Evolutionary conservation across 305 asterid genomes (phyloP), one percentile per base, ranked within the genome.

Genomic region (Solanum hybrid): DNA sequence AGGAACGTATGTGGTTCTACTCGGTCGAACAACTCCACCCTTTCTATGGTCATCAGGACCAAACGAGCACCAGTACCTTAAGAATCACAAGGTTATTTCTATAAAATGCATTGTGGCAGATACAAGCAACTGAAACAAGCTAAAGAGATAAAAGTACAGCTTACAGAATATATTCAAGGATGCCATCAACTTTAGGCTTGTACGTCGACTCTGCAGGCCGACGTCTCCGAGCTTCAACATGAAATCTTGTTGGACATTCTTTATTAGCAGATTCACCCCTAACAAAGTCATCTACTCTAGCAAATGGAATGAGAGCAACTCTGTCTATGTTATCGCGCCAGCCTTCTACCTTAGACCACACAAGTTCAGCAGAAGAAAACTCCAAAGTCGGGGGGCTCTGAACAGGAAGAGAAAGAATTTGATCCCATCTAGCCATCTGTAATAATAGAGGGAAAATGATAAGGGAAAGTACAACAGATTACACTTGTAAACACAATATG

Each of bases 381-480:
- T 97, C 99, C 93, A 94, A 90, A 26, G 92, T 91, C 37, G 99
- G 97, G 89, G 99, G 99, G 90, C 91, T 97, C 93, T 97, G 99
- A 81, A 96, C 98, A 9, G 99, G 99, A 87, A 97, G 96, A 70
- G 99, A 96, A 65, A 97, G 93, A 92, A 96, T 97, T 92, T 93
- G 95, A 94, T 97, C 99, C 99, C 99, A 97, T 89, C 99, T 94
- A 92, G 99, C 98, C 99, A 97, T 97, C 99, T 96, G 94, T 89
- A 91, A 91, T 87, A 79, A 79, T 77, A 85, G 77, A 91, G n/a
- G 17, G 85, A 75, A 79, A 79, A 61, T 79, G 17, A 80, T 41
- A 41, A 82, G 73, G 38, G 70, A 27, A 82, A 41, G 72, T 27
- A 83, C 27, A 31, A 27, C 6, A 41, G 27, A 45, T 29, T 83